Evolutionary conservation across 2,329 filamentous ascomycete species (phyloP).

Genomic region (Trichoderma sp.): DNA sequence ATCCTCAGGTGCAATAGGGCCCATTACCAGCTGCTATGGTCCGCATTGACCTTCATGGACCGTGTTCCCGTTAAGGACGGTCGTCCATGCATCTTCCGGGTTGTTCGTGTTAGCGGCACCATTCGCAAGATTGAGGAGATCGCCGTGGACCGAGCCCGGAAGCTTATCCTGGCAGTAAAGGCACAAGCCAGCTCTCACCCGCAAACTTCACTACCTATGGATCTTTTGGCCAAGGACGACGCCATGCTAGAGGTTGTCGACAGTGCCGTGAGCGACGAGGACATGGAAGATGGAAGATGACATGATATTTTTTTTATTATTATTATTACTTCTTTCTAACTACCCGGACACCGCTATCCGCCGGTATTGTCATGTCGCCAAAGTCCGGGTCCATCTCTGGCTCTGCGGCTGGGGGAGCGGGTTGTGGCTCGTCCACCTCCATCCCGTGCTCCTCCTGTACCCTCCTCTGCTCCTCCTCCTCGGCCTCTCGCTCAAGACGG

Average conservation of each 20-base stretch:
- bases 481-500: conserved; percentile 68
- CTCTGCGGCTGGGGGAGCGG: conserved; percentile 24
- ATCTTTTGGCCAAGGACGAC: conserved; percentile 31
- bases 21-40: conserved; percentile 86
- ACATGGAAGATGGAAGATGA: conserved; percentile 44
- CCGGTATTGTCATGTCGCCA: conserved; percentile 50
- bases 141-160: conserved; percentile 73
- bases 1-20: conserved; percentile 81
- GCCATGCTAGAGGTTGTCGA: conserved; percentile 44
- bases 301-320: conserved; percentile 31
- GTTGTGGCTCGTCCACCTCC: conserved; percentile 32
- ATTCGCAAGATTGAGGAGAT: conserved; percentile 91
- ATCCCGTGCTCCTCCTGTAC: conserved; percentile 37
- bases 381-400: conserved; percentile 45
- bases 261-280: conserved; percentile 42
- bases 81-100: conserved; percentile 72
- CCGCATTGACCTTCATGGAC: conserved; percentile 78
- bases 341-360: conserved; percentile 68
- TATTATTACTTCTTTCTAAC: conserved; percentile 56
- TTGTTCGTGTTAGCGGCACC: conserved; percentile 86
- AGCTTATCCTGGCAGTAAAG: conserved; percentile 66
- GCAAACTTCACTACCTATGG: conserved; percentile 23
- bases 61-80: conserved; percentile 60
- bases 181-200: conserved; percentile 33
- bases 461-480: conserved; percentile 74